Evolutionary conservation across 305 asterid species (phyloP).

Genomic region (Fraxinus latifolia): DNA sequence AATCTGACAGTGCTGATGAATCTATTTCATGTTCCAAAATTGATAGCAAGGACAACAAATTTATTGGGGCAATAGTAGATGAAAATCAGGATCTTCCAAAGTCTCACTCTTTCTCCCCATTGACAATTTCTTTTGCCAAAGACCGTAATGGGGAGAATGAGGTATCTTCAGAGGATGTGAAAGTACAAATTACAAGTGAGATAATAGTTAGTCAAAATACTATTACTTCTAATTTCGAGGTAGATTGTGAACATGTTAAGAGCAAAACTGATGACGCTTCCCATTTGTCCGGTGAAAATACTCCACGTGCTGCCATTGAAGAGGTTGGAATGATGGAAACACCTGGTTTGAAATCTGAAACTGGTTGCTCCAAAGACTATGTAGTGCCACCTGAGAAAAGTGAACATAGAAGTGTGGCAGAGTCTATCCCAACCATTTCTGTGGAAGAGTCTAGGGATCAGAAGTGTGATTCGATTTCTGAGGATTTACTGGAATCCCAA

Average conservation of each 20-base stretch:
- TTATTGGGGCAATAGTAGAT: constrained; percentile 18
- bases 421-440: constrained; percentile 32
- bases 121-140: constrained; percentile 28
- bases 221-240: constrained; percentile 26
- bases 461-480: constrained; percentile 32
- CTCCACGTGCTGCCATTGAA: constrained; percentile 29
- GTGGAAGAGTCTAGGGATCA: constrained; percentile 31
- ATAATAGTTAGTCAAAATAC: constrained; percentile 33
- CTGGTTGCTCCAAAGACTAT: constrained; percentile 34
- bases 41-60: constrained; percentile 29
- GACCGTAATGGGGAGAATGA: constrained; percentile 39
- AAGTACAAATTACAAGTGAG: constrained; percentile 43
- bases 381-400: constrained; percentile 33
- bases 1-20: constrained; percentile 32
- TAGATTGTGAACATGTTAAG: constrained; percentile 29
- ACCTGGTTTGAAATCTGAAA: constrained; percentile 22
- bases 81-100: constrained; percentile 32
- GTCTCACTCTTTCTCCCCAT: constrained; percentile 30
- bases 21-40: constrained; percentile 24
- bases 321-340: constrained; percentile 25
- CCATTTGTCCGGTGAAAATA: constrained; percentile 14
- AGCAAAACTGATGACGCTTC: constrained; percentile 29
- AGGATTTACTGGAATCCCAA: constrained; percentile 36
- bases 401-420: constrained; percentile 31
- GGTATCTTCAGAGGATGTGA: constrained; percentile 52